These are phyloP conservation scores for Blastomyces parvus DNA, from an alignment of 2,329 filamentous ascomycete species.

Conservation along the genomic window DNA sequence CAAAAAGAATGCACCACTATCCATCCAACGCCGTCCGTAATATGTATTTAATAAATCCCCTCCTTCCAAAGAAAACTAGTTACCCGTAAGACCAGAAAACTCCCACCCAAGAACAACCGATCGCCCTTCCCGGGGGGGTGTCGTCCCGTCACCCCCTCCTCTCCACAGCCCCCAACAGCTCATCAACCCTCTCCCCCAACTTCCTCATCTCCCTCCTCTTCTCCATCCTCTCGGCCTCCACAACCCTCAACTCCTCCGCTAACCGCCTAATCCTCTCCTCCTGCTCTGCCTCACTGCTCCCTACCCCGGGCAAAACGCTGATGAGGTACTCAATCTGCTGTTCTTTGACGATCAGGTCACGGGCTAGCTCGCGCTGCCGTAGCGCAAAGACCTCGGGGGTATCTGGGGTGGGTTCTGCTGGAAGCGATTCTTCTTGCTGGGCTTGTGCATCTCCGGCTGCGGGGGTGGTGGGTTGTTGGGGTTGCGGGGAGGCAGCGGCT, in stretches of 20 bases:
- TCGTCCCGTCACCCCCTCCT: constrained; percentile 19
- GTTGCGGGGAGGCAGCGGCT: background rate
- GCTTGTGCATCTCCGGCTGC: constrained; percentile 11
- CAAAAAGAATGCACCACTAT: background rate
- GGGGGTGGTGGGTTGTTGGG: constrained; percentile 8
- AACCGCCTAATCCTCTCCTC: constrained; percentile 35
- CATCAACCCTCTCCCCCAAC: constrained; percentile 34
- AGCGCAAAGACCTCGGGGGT: constrained; percentile 34
- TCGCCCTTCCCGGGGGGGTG: background rate
- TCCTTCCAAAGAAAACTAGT: background rate
- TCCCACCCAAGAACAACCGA: background rate
- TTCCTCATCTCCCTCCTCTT: constrained; percentile 36
- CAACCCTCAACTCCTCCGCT: constrained; percentile 35
- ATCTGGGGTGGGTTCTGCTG: constrained; percentile 29
- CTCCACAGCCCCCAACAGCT: constrained; percentile 32
- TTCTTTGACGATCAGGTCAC: constrained; percentile 42
- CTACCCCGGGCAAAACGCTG: constrained; percentile 38
- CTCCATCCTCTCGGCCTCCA: constrained; percentile 34
- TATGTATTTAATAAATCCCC: background rate
- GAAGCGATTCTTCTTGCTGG: constrained; percentile 14
- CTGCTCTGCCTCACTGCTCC: constrained; percentile 37
- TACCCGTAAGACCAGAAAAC: background rate
- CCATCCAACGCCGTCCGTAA: background rate
- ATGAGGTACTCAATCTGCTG: constrained; percentile 44
- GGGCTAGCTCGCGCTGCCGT: constrained; percentile 40